Percentiles rank a stretch among this genome's conserved stretches.
Conservation (phyloP, 2,329 filamentous ascomycete genomes). For the Colletotrichum liaoningense region DNA sequence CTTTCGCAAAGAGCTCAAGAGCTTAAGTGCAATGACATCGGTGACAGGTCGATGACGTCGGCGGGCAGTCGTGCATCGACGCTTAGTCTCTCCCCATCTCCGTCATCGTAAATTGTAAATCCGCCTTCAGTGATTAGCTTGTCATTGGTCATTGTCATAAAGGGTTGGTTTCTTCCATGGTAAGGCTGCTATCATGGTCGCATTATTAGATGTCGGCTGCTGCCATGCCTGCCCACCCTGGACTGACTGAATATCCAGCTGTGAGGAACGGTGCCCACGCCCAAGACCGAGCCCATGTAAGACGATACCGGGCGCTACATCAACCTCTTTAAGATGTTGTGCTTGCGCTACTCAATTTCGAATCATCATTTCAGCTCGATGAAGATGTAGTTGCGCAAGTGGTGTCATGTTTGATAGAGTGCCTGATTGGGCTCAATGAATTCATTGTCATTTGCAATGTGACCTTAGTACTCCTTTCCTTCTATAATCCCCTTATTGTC, state of each 20-base stretch:
- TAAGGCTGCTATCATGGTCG: too few species aligned
- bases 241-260: neutral
- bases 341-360: neutral
- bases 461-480: too few species aligned
- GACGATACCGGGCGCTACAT: neutral
- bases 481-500: too few species aligned
- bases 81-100: neutral
- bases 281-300: neutral
- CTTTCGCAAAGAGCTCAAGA: neutral
- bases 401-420: neutral
- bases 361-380: neutral
- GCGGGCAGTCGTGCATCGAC: constrained; percentile 28
- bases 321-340: neutral
- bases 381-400: neutral
- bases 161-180: neutral
- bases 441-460: neutral
- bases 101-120: constrained; percentile 20
- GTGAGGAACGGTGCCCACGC: too few species aligned
- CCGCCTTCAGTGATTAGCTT: neutral
- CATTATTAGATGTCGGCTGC: too few species aligned
- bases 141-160: neutral
- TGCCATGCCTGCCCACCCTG: neutral
- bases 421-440: too few species aligned
- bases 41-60: constrained; percentile 37
- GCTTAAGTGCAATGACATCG: constrained; percentile 1